Conservation (phyloP, 2,329 filamentous ascomycete species). For the Lanzia echinophila region DNA sequence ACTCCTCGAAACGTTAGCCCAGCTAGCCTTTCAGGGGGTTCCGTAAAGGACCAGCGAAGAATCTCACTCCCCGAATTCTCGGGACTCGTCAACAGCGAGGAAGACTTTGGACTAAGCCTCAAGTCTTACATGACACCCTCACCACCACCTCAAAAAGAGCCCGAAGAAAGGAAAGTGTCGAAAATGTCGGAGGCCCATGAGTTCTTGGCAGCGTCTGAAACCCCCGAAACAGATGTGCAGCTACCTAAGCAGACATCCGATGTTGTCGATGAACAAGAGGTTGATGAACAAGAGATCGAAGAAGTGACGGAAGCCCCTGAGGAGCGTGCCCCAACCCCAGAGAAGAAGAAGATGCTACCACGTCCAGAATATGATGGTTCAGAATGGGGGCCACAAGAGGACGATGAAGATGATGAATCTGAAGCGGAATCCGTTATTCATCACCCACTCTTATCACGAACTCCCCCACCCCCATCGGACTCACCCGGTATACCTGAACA, state of each 20-base stretch:
- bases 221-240: slow-evolving; percentile 1
- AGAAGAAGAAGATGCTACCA: slow-evolving; percentile 34
- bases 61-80: slow-evolving; percentile 40
- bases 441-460: slow-evolving; percentile 36
- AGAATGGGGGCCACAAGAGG: slow-evolving; percentile 50
- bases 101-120: slow-evolving; percentile 48
- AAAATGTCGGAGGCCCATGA: slow-evolving; percentile 23
- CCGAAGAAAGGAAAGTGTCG: slow-evolving; percentile 16
- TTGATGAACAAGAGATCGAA: not conserved
- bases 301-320: not conserved
- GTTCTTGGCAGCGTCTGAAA: not conserved
- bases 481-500: slow-evolving; percentile 70
- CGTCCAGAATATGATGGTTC: slow-evolving; percentile 60
- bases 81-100: slow-evolving; percentile 40
- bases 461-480: slow-evolving; percentile 25
- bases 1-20: slow-evolving; percentile 46
- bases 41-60: slow-evolving; percentile 19
- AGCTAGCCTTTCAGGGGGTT: slow-evolving; percentile 11
- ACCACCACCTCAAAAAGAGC: slow-evolving; percentile 23
- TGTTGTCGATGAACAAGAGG: not conserved
- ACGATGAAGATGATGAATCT: slow-evolving; percentile 46
- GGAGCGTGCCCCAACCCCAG: slow-evolving; percentile 20
- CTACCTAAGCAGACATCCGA: not conserved
- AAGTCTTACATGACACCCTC: slow-evolving; percentile 47
- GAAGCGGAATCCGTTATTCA: slow-evolving; percentile 86